Evolutionary conservation across 371 early-diverging fungal genomes (phyloP).

Genomic region (Mucor plumbeus): DNA sequence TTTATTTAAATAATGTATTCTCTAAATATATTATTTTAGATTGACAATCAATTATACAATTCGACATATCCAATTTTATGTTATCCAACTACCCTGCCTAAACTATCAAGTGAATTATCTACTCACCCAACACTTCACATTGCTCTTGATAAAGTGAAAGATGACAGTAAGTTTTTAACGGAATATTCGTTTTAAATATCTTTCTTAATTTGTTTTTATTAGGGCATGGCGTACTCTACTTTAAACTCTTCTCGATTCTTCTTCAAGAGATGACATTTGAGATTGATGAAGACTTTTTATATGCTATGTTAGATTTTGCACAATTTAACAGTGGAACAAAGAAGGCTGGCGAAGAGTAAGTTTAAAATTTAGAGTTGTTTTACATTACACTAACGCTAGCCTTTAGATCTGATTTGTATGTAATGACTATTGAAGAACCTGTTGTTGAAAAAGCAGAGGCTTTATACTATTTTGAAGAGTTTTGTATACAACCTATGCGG

Average conservation of each 20-base stretch:
- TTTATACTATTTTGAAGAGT: constrained; percentile 86
- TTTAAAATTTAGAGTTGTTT: not conserved
- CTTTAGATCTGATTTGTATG: constrained; percentile 37
- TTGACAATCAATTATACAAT: constrained; percentile 86
- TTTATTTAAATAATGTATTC: not conserved
- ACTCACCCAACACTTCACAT: constrained; percentile 63
- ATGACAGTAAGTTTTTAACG: constrained; percentile 52
- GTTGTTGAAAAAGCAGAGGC: constrained; percentile 56
- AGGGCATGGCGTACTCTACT: constrained; percentile 82
- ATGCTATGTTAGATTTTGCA: constrained; percentile 74
- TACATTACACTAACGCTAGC: not conserved
- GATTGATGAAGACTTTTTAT: constrained; percentile 84
- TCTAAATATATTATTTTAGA: constrained; percentile 33
- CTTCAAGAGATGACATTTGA: constrained; percentile 90
- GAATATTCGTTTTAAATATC: not conserved
- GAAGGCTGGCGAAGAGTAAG: constrained; percentile 24
- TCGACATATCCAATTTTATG: constrained; percentile 80
- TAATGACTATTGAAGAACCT: constrained; percentile 60
- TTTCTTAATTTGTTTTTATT: not conserved
- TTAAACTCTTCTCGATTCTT: constrained; percentile 78
- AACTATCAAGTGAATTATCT: constrained; percentile 50
- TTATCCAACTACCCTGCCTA: constrained; percentile 80
- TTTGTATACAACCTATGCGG: constrained; percentile 88
- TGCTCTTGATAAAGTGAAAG: constrained; percentile 73
- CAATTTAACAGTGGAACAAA: constrained; percentile 59